phyloP scores from a whole-genome alignment of 805 yeast genomes.

The Barnettozyma wickerhamii region DNA sequence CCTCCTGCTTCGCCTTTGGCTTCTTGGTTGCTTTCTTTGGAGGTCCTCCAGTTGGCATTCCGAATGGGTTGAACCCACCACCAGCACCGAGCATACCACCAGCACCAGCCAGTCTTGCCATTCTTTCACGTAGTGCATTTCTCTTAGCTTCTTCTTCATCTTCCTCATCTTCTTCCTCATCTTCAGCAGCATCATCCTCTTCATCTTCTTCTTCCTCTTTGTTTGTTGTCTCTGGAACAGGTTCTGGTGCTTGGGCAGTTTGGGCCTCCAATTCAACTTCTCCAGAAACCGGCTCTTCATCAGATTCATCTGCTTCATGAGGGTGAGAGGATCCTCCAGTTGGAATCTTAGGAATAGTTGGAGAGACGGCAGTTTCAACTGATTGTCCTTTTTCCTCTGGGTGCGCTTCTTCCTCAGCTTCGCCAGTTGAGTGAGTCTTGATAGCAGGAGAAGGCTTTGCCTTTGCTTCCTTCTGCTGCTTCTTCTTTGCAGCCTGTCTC shows the following conservation, averaged over 20 bases:
- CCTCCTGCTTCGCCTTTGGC: conserved; percentile 21
- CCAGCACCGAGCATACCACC: conserved; percentile 44
- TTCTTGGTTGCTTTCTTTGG: conserved; percentile 20
- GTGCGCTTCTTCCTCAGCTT: conserved; percentile 5
- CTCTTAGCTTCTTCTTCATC: conserved; percentile 76
- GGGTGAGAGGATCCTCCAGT: background rate
- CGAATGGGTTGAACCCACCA: conserved; percentile 38
- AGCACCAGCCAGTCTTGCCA: conserved; percentile 92
- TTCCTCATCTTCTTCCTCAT: conserved; percentile 52
- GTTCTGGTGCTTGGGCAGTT: background rate
- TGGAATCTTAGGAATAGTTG: background rate
- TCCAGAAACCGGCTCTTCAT: background rate
- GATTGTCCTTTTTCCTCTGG: background rate
- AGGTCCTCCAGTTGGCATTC: conserved; percentile 31
- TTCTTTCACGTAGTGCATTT: conserved; percentile 77
- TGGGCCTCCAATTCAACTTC: conserved; percentile 17
- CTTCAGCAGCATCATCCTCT: conserved; percentile 46
- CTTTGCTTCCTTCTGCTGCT: conserved; percentile 41
- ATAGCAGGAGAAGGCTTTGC: background rate
- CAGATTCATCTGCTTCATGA: background rate
- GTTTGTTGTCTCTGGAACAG: conserved; percentile 22
- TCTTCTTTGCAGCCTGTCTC: conserved; percentile 53
- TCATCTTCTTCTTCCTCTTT: conserved; percentile 31
- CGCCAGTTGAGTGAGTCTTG: background rate
- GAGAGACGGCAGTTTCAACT: too few relatives aligned